phyloP scores from a whole-genome alignment of 2,329 filamentous ascomycete genomes.

The Aureobasidium melanogenum region DNA sequence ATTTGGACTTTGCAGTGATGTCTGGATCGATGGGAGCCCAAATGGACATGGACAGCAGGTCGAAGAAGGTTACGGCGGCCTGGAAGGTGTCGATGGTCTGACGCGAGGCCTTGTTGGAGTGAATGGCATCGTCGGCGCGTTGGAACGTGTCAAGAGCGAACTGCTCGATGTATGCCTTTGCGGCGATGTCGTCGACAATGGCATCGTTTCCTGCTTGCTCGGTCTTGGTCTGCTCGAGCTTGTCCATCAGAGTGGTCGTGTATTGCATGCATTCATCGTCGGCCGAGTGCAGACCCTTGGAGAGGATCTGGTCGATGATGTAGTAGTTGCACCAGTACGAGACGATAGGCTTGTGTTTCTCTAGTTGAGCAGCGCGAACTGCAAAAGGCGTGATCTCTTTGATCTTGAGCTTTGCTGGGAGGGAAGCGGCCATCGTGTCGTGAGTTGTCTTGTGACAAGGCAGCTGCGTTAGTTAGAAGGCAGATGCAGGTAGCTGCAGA shows the following conservation, averaged over 20 bases:
- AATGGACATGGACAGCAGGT: slow-evolving; percentile 61
- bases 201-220: slow-evolving; percentile 71
- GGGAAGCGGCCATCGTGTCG: slow-evolving; percentile 56
- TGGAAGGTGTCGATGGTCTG: slow-evolving; percentile 92
- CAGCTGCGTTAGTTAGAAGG: background rate
- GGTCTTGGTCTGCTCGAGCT: slow-evolving; percentile 71
- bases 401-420: slow-evolving; percentile 62
- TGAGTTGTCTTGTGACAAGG: background rate
- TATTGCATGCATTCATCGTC: slow-evolving; percentile 73
- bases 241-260: slow-evolving; percentile 81
- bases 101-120: slow-evolving; percentile 75
- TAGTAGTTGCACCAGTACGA: slow-evolving; percentile 96
- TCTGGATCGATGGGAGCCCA: slow-evolving; percentile 73
- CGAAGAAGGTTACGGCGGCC: slow-evolving; percentile 85
- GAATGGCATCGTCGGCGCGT: slow-evolving; percentile 72
- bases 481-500: background rate
- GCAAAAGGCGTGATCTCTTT: slow-evolving; percentile 74
- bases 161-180: slow-evolving; percentile 87
- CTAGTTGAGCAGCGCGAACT: slow-evolving; percentile 73
- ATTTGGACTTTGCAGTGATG: slow-evolving; percentile 80
- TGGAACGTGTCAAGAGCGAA: slow-evolving; percentile 85
- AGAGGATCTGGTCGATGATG: slow-evolving; percentile 85
- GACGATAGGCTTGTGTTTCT: slow-evolving; percentile 75
- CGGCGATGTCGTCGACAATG: slow-evolving; percentile 74
- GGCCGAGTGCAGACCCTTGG: slow-evolving; percentile 65